Evolutionary conservation across 2,329 filamentous ascomycete genomes (phyloP).

Genomic region (Pseudogymnoascus verrucosus): DNA sequence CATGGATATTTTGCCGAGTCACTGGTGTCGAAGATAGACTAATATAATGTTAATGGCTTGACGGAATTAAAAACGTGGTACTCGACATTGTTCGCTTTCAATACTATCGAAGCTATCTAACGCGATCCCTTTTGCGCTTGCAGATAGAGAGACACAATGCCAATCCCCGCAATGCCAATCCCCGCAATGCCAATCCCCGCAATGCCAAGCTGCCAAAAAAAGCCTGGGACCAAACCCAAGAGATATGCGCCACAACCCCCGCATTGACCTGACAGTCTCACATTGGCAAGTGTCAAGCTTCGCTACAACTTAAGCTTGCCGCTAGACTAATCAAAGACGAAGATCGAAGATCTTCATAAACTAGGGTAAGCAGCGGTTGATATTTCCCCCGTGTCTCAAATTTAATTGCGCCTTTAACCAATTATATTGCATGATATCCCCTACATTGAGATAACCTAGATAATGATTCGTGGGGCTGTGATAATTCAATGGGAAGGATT

Average conservation of each 20-base stretch:
- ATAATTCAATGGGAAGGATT: neutral
- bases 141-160: no score
- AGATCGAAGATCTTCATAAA: neutral
- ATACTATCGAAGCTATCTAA: no score
- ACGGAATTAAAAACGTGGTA: no score
- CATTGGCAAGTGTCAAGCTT: neutral
- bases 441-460: neutral
- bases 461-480: neutral
- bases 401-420: neutral
- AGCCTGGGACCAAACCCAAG: neutral
- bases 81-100: no score
- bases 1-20: no score
- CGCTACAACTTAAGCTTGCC: neutral
- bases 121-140: no score
- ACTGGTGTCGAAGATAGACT: no score
- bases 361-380: neutral
- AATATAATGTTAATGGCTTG: no score
- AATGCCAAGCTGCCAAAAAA: neutral
- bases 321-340: neutral
- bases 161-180: neutral
- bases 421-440: neutral
- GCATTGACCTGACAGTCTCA: neutral
- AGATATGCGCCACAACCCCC: neutral
- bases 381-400: neutral
- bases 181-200: neutral